phyloP scores from a whole-genome alignment of 2,329 filamentous ascomycete genomes.

The Apiospora koreana region DNA sequence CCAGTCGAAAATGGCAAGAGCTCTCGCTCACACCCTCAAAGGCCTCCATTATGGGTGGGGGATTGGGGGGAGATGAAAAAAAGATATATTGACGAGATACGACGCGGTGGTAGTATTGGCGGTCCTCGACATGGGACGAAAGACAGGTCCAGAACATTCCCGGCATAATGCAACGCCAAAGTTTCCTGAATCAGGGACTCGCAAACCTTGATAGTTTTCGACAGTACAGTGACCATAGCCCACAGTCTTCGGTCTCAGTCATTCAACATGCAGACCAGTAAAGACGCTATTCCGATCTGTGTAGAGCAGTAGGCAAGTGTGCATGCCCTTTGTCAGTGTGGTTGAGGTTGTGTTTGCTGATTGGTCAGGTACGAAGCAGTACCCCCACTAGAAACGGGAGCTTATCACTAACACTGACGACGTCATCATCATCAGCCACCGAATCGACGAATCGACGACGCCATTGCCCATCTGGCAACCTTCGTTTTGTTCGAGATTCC shows the following conservation, averaged over 20 bases:
- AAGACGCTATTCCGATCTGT: neutral
- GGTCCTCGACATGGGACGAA: neutral
- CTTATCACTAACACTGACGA: constrained; percentile 1
- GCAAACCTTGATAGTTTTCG: neutral
- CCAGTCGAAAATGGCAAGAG: neutral
- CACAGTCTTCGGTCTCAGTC: neutral
- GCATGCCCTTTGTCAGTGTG: no score
- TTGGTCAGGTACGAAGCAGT: neutral
- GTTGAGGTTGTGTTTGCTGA: neutral
- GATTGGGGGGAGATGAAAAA: neutral
- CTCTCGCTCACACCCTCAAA: neutral
- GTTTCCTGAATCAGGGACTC: neutral
- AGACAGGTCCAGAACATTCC: neutral
- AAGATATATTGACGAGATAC: neutral
- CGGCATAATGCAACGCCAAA: neutral
- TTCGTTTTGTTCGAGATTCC: neutral
- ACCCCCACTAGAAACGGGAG: neutral
- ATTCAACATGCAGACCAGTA: neutral
- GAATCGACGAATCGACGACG: neutral
- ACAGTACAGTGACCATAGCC: neutral
- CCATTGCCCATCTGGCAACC: neutral
- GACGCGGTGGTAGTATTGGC: neutral
- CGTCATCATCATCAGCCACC: neutral
- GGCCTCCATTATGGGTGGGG: neutral
- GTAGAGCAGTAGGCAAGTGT: no score